These are phyloP conservation scores for Escallonia herrerae DNA, from an alignment of 129 eudicot species.

Conservation along the genomic window DNA sequence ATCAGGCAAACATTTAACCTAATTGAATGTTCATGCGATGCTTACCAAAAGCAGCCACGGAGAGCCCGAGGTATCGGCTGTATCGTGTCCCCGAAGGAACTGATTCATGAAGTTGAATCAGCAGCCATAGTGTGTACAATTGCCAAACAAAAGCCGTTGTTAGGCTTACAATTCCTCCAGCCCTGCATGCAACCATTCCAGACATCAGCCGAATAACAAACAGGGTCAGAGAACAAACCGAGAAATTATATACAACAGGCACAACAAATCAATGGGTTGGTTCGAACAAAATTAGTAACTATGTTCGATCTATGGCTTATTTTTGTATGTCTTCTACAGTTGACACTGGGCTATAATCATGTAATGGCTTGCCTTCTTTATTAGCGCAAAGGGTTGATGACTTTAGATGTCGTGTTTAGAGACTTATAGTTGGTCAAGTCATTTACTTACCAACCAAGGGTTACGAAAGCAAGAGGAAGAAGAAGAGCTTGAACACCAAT, in stretches of 20 bases:
- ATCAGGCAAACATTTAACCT: too few relatives aligned
- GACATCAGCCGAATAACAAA: not conserved
- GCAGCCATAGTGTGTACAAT: slow-evolving; percentile 76
- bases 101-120: slow-evolving; percentile 83
- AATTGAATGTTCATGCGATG: not conserved
- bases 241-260: too few relatives aligned
- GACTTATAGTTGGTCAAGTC: not conserved
- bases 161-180: slow-evolving; percentile 56
- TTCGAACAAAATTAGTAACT: too few relatives aligned
- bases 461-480: slow-evolving; percentile 67
- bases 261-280: too few relatives aligned
- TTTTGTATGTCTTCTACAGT: too few relatives aligned
- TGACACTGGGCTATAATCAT: too few relatives aligned
- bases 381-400: too few relatives aligned
- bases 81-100: slow-evolving; percentile 70
- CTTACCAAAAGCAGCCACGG: slow-evolving; percentile 84
- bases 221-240: too few relatives aligned
- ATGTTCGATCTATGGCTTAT: too few relatives aligned
- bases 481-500: slow-evolving; percentile 77
- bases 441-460: slow-evolving; percentile 60
- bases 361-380: too few relatives aligned
- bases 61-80: slow-evolving; percentile 68
- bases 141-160: slow-evolving; percentile 69
- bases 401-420: too few relatives aligned
- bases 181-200: slow-evolving; percentile 31